A percentile compares a stretch with the other conserved stretches of the same genome.
phyloP scores from a whole-genome alignment of 768 basidiomycete genomes.

The Sutorius australiensis region DNA sequence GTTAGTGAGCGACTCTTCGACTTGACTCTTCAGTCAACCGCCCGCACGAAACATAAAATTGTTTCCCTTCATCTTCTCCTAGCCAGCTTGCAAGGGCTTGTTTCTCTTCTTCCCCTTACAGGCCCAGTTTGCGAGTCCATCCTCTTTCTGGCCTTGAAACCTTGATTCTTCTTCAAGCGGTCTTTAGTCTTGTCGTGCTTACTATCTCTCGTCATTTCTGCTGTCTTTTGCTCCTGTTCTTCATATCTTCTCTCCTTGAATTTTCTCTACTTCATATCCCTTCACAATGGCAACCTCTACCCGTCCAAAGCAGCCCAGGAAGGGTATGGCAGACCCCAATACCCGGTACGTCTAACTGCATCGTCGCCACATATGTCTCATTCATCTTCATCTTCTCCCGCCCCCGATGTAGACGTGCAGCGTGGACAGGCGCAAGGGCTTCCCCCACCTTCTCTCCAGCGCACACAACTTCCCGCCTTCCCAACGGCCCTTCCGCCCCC shows the following conservation, averaged over 20 bases:
- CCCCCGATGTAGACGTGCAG: constrained; percentile 37
- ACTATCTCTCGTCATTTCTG: constrained; percentile 37
- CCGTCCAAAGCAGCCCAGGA: constrained; percentile 61
- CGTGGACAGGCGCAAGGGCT: constrained; percentile 66
- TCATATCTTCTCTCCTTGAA: constrained; percentile 29
- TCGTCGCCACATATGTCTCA: constrained; percentile 13
- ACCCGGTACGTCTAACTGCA: constrained; percentile 42
- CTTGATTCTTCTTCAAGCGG: constrained; percentile 21
- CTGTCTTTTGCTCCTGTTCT: constrained; percentile 26
- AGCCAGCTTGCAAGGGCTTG: constrained; percentile 26
- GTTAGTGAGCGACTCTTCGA: constrained; percentile 30
- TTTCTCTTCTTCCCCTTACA: constrained; percentile 17
- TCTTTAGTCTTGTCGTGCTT: constrained; percentile 31
- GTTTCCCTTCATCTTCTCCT: constrained; percentile 22
- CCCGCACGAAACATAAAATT: constrained; percentile 29
- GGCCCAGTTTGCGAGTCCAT: constrained; percentile 19
- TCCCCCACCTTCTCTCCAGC: constrained; percentile 69
- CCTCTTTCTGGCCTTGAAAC: constrained; percentile 14
- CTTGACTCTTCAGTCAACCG: constrained; percentile 26
- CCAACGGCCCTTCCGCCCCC: constrained; percentile 37
- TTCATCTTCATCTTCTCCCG: constrained; percentile 4
- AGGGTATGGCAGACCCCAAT: constrained; percentile 53
- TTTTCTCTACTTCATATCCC: constrained; percentile 22
- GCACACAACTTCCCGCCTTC: constrained; percentile 38
- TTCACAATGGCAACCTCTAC: constrained; percentile 58